A percentile compares a stretch with the other conserved stretches of the same genome.
These are phyloP conservation scores for Austroboletus novae-zelandiae DNA, from an alignment of 1,284 basidiomycete species.

Conservation along the genomic window DNA sequence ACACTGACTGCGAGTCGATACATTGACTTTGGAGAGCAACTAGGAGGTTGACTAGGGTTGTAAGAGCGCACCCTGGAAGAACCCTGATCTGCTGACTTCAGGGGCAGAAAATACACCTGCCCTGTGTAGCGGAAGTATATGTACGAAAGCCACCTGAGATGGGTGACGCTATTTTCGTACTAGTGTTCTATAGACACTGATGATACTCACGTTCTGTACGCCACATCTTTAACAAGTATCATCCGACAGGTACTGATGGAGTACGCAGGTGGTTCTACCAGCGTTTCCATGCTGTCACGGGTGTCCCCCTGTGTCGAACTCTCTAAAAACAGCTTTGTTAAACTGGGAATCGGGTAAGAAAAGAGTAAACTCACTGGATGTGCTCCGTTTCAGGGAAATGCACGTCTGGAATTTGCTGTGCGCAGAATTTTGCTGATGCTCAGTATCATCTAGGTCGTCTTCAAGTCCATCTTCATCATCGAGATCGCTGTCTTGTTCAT, in stretches of 20 bases:
- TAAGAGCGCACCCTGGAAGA: neutral
- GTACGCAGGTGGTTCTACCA: constrained; percentile 23
- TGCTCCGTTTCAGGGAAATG: constrained; percentile 4
- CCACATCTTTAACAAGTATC: constrained; percentile 28
- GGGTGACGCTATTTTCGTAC: neutral
- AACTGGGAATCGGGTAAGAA: neutral
- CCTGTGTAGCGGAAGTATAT: constrained; percentile 33
- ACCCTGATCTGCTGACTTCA: constrained; percentile 19
- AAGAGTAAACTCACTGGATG: constrained; percentile 5
- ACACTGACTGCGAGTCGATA: constrained; percentile 30
- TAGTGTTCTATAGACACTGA: neutral
- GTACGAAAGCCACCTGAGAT: constrained; percentile 26
- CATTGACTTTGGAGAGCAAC: constrained; percentile 36
- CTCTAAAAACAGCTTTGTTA: neutral
- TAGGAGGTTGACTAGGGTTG: neutral
- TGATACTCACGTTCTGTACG: constrained; percentile 28
- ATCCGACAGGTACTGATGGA: constrained; percentile 25
- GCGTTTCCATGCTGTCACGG: neutral
- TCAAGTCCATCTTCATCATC: constrained; percentile 20
- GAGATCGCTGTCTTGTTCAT: constrained; percentile 30
- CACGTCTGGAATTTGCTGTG: neutral
- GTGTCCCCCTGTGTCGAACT: neutral
- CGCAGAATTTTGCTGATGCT: neutral
- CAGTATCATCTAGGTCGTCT: neutral
- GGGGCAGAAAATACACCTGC: constrained; percentile 23